Base-by-base conservation (phyloP, 2,329 filamentous ascomycete genomes). In the Penicillium janthinellum region DNA sequence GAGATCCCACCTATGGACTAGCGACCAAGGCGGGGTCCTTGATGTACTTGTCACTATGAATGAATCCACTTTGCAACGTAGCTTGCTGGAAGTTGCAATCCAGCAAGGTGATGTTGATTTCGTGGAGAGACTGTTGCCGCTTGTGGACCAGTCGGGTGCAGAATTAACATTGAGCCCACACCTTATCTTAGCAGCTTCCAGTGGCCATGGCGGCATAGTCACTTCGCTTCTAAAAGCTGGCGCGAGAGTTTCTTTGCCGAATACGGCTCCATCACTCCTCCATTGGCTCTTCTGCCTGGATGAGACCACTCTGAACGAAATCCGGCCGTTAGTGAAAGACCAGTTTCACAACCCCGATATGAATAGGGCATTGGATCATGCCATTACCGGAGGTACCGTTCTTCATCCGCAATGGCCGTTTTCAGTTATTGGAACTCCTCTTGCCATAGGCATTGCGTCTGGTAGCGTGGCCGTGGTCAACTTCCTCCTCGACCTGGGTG, bases 371-470 rank as follows among this genome's bases (percentile, higher is more conserved):
- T 17, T 61, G 35, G 28, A 55, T 35, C 11, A 37, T 44, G 44
- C 56, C 10, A 52, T 17, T 22, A 41, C 39, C 1, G 31, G 54
- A 14, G 53, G 42, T 12, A 34, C 47, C 22, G 15, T 28, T 1
- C 41, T 62, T 4, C 56, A 62, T 28, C 52, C 59, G 15, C 59
- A 62, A n/a, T 62, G 59, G 59, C 59, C 59, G 34, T 62, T 62
- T 15, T 47, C 54, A 31, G 22, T 62, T 4, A 28, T 59, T 41
- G 56, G 59, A 14, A 45, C 53, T 12, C 56, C 59, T 37, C 59
- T 62, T 35, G 56, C 56, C 31, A 50, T 44, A 7, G 59, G 56
- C 6, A 47, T 59, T 5, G 56, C 56, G 8, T 35, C 56, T 12
- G 59, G 59, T 1, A 59, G 37, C 22, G 5, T 54, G 17, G 14